These are phyloP conservation scores for Zygotorulaspora sp. DNA, from an alignment of 805 yeast genomes.

Conservation along the genomic window DNA sequence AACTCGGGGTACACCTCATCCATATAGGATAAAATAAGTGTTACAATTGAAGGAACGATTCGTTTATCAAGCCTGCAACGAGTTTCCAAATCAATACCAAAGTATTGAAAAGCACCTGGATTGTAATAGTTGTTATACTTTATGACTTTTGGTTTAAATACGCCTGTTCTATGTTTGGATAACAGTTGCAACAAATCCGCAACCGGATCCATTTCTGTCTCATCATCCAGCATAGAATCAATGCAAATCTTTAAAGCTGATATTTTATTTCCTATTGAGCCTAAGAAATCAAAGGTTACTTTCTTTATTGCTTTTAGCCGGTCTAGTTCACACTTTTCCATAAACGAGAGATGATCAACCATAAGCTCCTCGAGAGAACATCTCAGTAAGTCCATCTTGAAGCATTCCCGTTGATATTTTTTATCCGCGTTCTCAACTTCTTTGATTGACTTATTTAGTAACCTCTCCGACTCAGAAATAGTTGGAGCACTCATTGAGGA, in stretches of 20 bases:
- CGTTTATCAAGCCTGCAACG: conserved; percentile 67
- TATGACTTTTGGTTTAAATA: conserved; percentile 64
- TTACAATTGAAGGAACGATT: conserved; percentile 64
- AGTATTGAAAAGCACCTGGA: conserved; percentile 60
- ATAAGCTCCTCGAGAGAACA: conserved; percentile 71
- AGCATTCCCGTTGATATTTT: conserved; percentile 50
- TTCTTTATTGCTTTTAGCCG: conserved; percentile 72
- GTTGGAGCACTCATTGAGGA: conserved; percentile 18
- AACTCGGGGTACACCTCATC: conserved; percentile 68
- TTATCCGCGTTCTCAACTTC: conserved; percentile 59
- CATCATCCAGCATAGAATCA: conserved; percentile 58
- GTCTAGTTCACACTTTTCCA: conserved; percentile 81
- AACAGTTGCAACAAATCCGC: conserved; percentile 63
- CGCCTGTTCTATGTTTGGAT: conserved; percentile 68
- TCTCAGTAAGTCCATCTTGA: conserved; percentile 57
- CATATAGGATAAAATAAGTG: conserved; percentile 58
- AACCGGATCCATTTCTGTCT: conserved; percentile 66
- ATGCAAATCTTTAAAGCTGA: conserved; percentile 53
- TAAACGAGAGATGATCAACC: conserved; percentile 65
- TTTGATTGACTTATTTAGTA: conserved; percentile 45
- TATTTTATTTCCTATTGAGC: conserved; percentile 58
- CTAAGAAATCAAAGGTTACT: conserved; percentile 66
- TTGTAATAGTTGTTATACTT: conserved; percentile 78
- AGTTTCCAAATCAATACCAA: conserved; percentile 73
- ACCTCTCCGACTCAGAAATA: conserved; percentile 38